Base-by-base conservation (phyloP, 2,329 filamentous ascomycete genomes). In the Tolypocladium paradoxum region DNA sequence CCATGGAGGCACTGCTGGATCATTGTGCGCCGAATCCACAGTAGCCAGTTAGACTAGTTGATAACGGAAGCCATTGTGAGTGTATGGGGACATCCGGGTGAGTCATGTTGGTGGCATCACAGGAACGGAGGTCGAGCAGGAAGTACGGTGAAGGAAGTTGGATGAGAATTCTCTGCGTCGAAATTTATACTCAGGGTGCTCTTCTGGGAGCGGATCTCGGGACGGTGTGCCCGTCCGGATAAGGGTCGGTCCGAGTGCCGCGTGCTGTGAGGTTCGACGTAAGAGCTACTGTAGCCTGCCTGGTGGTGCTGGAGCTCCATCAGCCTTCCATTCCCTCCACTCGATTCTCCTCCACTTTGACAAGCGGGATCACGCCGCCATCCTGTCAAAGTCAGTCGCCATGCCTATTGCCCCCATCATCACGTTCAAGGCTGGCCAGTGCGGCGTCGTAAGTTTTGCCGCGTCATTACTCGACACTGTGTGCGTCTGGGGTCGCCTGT, bases 371-470 rank as follows among this genome's bases (percentile, higher is more conserved):
- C 24, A 22, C 18, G 38, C 20, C 38, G 35, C 51, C 45, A 33
- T n/a, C 34, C 18, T 29, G 34, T 45, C 43, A 22, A 48, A 49
- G 57, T 37, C 22, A 54, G 50, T 22, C 53, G 59, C 56, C 58
- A 96, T 96, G 90, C 89, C 91, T 57, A 84, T 89, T 71, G 70
- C 79, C 61, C 90, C 92, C 34, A 81, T 96, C 66, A 91, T 97
- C 68, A 95, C 90, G 18, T 97, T 97, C 81, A 96, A 96, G 79
- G 92, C 92, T 59, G 92, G 92, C 70, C 82, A 82, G 69, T 97
- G 92, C 73, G 84, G 93, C 51, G 69, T 92, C 56, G 90, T 95
- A 74, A 66, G 86, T 51, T 40, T 52, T 49, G 36, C 40, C 29
- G 54, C 57, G 12, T 20, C 1, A 33, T 34, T 52, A 48, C 51